These are phyloP conservation scores for Zasmidium cellare DNA, from an alignment of 2,329 filamentous ascomycete genomes.

Conservation along the genomic window DNA sequence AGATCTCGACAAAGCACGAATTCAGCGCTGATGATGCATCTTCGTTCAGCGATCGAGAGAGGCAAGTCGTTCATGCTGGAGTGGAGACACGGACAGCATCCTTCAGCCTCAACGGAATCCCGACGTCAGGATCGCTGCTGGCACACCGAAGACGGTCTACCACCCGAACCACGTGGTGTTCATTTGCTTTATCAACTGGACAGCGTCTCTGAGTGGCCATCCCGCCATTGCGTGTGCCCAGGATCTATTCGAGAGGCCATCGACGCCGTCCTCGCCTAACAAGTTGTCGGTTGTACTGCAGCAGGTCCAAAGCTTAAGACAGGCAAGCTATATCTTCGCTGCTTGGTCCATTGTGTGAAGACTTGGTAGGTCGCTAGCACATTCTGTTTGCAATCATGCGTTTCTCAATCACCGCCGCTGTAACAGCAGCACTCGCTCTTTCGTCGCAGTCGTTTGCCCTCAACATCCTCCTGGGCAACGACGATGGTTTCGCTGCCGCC, in stretches of 20 bases:
- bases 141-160: neutral
- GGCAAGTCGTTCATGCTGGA: neutral
- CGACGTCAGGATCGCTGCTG: neutral
- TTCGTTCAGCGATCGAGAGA: too few relatives aligned
- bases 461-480: constrained; percentile 41
- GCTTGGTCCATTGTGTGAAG: neutral
- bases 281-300: neutral
- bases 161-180: neutral
- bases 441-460: constrained; percentile 17
- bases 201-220: neutral
- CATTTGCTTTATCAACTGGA: neutral
- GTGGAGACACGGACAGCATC: neutral
- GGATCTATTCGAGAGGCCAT: neutral
- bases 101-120: neutral
- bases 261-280: neutral
- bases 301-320: constrained; percentile 2
- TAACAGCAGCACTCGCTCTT: constrained; percentile 15
- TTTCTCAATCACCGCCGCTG: constrained; percentile 11
- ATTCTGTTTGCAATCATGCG: constrained; percentile 12
- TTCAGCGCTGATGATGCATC: too few relatives aligned
- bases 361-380: neutral
- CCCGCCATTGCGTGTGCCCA: constrained; percentile 1
- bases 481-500: constrained; percentile 40
- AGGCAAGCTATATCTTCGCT: neutral
- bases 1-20: too few relatives aligned